A percentile compares a stretch with the other conserved stretches of the same genome.
These are phyloP conservation scores for Pseudocercospora macadamiae DNA, from an alignment of 2,329 filamentous ascomycete species.

Conservation along the genomic window DNA sequence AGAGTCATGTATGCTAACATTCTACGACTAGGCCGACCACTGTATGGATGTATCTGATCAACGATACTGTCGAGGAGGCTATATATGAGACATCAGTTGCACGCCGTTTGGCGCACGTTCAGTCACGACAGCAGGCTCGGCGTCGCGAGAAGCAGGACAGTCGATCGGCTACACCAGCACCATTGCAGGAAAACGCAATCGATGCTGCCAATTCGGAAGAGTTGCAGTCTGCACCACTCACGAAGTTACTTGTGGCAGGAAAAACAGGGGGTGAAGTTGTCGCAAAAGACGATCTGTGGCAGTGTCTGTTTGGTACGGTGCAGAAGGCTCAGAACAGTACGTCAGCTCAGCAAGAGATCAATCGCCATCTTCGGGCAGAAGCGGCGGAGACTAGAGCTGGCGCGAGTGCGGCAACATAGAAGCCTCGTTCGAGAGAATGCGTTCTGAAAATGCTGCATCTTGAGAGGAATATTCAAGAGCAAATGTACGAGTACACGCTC, in stretches of 20 bases:
- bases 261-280: constrained; percentile 78
- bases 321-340: constrained; percentile 33
- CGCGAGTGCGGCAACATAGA: not conserved
- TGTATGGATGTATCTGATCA: constrained; percentile 93
- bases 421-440: not conserved
- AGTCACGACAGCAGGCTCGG: constrained; percentile 35
- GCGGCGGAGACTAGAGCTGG: constrained; percentile 51
- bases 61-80: constrained; percentile 86
- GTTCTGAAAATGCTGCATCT: not conserved
- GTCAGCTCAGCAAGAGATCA: constrained; percentile 47
- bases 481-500: no score
- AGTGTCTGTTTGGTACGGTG: constrained; percentile 74
- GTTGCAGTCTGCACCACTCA: constrained; percentile 71
- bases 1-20: no score
- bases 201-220: constrained; percentile 86
- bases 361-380: constrained; percentile 56
- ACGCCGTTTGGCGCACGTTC: constrained; percentile 77
- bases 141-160: constrained; percentile 30
- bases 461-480: no score
- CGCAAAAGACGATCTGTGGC: constrained; percentile 78
- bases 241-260: constrained; percentile 70
- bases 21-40: constrained; percentile 82
- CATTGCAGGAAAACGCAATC: constrained; percentile 59
- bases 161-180: constrained; percentile 32
- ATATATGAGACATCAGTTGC: constrained; percentile 86